phyloP scores from a whole-genome alignment of 2,329 filamentous ascomycete species.

The Epichloe gansuensis region DNA sequence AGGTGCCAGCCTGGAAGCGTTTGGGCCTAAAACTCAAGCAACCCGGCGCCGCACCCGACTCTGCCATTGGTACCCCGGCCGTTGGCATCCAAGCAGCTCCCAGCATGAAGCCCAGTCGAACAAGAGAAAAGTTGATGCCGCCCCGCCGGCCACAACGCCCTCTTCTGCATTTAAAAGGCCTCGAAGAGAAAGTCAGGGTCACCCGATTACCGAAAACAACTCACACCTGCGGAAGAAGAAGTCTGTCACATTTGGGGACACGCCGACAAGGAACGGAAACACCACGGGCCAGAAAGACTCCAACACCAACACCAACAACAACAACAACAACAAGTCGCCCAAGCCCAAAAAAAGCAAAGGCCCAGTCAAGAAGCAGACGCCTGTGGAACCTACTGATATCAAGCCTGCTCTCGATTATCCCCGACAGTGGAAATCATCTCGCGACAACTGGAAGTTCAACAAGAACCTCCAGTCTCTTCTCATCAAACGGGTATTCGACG shows the following conservation, averaged over 20 bases:
- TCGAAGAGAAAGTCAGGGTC: constrained; percentile 17
- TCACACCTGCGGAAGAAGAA: constrained; percentile 27
- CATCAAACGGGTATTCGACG: constrained; percentile 68
- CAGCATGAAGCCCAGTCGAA: constrained; percentile 18
- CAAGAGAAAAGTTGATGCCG: constrained; percentile 29
- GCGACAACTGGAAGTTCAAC: constrained; percentile 82
- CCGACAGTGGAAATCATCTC: constrained; percentile 57
- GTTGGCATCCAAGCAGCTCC: constrained; percentile 25
- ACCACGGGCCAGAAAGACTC: constrained; percentile 10
- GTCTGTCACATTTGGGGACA: constrained; percentile 37
- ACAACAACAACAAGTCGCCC: constrained; percentile 16
- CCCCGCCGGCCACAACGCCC: constrained; percentile 19
- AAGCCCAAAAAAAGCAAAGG: constrained; percentile 26
- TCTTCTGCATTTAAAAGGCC: constrained; percentile 21
- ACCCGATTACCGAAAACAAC: constrained; percentile 12
- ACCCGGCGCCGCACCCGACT: constrained; percentile 19
- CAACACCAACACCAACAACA: background rate
- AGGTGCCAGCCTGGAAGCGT: constrained; percentile 47
- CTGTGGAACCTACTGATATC: constrained; percentile 30
- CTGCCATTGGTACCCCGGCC: constrained; percentile 17
- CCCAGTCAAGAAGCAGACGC: constrained; percentile 25
- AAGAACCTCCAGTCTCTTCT: constrained; percentile 81
- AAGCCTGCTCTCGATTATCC: constrained; percentile 65
- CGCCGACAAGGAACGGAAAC: constrained; percentile 22
- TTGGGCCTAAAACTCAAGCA: constrained; percentile 50